Base-by-base conservation (phyloP, 2,329 filamentous ascomycete species). In the Cladosporium sp. region DNA sequence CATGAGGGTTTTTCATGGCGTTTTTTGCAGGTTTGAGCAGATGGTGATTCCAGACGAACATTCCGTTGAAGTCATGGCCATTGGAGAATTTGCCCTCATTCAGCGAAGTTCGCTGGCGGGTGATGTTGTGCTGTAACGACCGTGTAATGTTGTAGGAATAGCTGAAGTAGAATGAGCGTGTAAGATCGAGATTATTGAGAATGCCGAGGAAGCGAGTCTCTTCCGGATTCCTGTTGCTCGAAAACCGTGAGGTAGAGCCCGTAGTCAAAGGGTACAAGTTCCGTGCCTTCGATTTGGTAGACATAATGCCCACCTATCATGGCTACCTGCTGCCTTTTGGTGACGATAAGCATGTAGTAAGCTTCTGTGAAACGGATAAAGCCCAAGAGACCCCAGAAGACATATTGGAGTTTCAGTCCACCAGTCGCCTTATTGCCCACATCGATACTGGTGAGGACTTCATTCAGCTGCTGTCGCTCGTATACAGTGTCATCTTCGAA, bases 31-130 rank as follows among this genome's bases (percentile, higher is more conserved):
- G 91, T 53, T 85, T 78, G 15, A 99, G 78, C 4, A 99, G 77
- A 68, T 96, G 88, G 59, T 88, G 83, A 61, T 99, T 99, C 93
- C 93, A 99, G 2, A 97, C 87, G 65, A 99, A 99, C 93, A 99
- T 99, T 34, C 86, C 82, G 62, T 96, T 95, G 65, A 86, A 86
- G 59, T 90, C 82, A 36, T 77, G 74, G 6, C 54, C 51, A 3
- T 79, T 76, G 22, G 80, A 78, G 2, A 80, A 73, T 11, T 77
- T 70, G 1, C 87, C 88, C 54, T 83, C 76, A 24, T 82, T 78
- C 43, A 95, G 70, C 2, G 85, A 83, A 43, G 80, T 77, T 34
- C 93, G 80, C 68, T 96, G 90, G 27, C 83, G 80, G 17, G 84
- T 85, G 54, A 99, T 90, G 62, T 99, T 99, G 63, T 92, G 84